These are phyloP conservation scores for Pythium dissimile DNA, from an alignment of 352 stramenopile genomes.

Conservation along the genomic window DNA sequence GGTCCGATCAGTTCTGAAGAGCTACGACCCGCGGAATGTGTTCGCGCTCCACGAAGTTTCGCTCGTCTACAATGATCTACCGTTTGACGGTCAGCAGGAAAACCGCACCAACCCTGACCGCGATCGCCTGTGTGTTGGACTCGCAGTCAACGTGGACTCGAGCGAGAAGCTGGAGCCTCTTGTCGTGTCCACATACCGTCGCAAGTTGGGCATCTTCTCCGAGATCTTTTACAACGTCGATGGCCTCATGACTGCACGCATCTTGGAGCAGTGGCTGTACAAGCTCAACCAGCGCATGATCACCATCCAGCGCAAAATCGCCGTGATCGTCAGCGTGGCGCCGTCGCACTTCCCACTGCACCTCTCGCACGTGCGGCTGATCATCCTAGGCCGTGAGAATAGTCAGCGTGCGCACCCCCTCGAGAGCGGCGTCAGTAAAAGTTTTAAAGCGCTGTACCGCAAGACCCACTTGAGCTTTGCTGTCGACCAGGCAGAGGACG, in stretches of 20 bases:
- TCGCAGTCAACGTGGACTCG: constrained; percentile 15
- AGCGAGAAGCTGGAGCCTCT: constrained; percentile 20
- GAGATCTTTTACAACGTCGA: constrained; percentile 13
- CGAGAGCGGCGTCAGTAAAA: constrained; percentile 9
- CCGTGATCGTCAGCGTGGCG: constrained; percentile 1
- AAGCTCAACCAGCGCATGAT: constrained; percentile 22
- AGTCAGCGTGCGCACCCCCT: constrained; percentile 2
- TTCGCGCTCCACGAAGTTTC: constrained; percentile 14
- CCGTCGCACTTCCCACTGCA: constrained; percentile 16
- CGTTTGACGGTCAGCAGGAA: neutral
- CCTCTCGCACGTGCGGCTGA: constrained; percentile 10
- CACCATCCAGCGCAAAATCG: constrained; percentile 5
- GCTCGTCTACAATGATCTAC: constrained; percentile 17
- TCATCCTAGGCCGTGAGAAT: neutral
- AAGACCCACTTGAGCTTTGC: constrained; percentile 19
- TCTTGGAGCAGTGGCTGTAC: constrained; percentile 22
- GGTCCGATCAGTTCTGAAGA: neutral
- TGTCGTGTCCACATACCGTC: constrained; percentile 9
- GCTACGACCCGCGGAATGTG: constrained; percentile 9
- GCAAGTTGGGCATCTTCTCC: constrained; percentile 5
- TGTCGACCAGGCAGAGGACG: constrained; percentile 16
- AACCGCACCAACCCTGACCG: neutral
- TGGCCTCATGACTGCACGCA: constrained; percentile 15
- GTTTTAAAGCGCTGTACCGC: constrained; percentile 19
- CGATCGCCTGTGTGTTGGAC: constrained; percentile 13